Base-by-base conservation (phyloP, 345 rosid genomes). In the Angophora floribunda region DNA sequence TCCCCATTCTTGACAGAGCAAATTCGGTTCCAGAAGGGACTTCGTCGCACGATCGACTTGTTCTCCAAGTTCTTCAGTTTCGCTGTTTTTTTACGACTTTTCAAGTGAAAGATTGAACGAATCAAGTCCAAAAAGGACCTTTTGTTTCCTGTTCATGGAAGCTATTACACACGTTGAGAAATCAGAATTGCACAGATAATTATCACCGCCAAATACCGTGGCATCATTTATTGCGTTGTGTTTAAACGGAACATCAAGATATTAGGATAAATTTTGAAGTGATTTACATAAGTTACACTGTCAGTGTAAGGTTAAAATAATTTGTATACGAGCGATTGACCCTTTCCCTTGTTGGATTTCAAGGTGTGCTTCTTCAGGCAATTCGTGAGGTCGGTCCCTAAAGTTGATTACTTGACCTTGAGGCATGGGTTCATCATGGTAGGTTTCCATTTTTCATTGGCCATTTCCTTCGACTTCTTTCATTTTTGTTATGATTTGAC, bases 351-450 rank as follows among this genome's bases (percentile, higher is more conserved):
- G 41, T 52, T 50, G 59, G 53, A 52, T 85, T 21, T 85, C 26
- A 52, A 96, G 98, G 98, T 94, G 79, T 96, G 97, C 90, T 98
- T 98, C 93, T 97, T 95, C 87, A 94, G 99, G 86, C 99, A 98
- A 89, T 98, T 98, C 91, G 92, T 95, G 86, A 88, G 95, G 86
- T 97, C 99, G 15, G 97, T 98, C 49, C 94, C 96, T 70, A 98
- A 95, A 91, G 94, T 95, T 75, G 99, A 98, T 92, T 98, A 98
- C 92, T 88, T 98, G 92, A 94, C 99, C 36, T 90, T 98, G 19
- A 90, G 99, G 87, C 99, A 97, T 93, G 99, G 99, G 86, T 98
- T 98, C 89, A 96, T 98, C 85, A 95, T 88, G 97, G 99, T 98
- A 90, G 86, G 88, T 59, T 51, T 13, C 15, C 12, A 6, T 17